A percentile compares a stretch with the other conserved stretches of the same genome.
Conservation (phyloP, 2,329 filamentous ascomycete genomes). For the Ophiostoma quercus region DNA sequence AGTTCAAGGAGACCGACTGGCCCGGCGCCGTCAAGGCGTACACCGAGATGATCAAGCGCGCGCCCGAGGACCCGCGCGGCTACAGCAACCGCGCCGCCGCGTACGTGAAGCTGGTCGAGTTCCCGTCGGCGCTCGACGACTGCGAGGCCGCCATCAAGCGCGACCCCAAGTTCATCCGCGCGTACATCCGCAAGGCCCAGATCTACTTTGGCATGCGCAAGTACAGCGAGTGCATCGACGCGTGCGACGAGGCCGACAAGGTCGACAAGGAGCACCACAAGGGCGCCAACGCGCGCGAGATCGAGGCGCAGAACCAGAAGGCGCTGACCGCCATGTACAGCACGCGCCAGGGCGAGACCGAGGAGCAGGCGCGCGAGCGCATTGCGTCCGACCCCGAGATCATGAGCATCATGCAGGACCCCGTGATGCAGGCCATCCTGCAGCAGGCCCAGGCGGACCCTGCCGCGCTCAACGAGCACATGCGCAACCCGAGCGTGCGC, state of each 20-base stretch:
- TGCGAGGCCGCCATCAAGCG: constrained; percentile 87
- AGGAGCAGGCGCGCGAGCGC: constrained; percentile 89
- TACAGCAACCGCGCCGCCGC: constrained; percentile 97
- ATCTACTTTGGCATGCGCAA: constrained; percentile 96
- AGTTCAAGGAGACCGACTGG: constrained; percentile 97
- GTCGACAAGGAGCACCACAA: constrained; percentile 65
- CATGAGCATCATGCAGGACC: constrained; percentile 85
- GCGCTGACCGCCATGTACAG: constrained; percentile 85
- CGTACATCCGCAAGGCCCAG: constrained; percentile 94
- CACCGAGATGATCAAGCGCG: constrained; percentile 92
- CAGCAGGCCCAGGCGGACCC: constrained; percentile 95
- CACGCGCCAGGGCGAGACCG: constrained; percentile 86
- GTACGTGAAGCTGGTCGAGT: constrained; percentile 92
- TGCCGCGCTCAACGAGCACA: constrained; percentile 89
- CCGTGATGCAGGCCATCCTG: constrained; percentile 94
- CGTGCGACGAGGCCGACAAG: constrained; percentile 71
- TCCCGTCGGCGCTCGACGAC: constrained; percentile 88
- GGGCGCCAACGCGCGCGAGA: constrained; percentile 81
- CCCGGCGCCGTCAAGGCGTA: constrained; percentile 92
- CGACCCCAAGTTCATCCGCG: constrained; percentile 87
- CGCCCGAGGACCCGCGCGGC: constrained; percentile 84
- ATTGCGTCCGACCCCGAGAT: constrained; percentile 92
- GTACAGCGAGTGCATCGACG: constrained; percentile 90
- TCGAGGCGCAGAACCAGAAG: constrained; percentile 91
- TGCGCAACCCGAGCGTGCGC: constrained; percentile 82